These are phyloP conservation scores for Fusarium sp. DNA, from an alignment of 2,329 filamentous ascomycete genomes.

Conservation along the genomic window DNA sequence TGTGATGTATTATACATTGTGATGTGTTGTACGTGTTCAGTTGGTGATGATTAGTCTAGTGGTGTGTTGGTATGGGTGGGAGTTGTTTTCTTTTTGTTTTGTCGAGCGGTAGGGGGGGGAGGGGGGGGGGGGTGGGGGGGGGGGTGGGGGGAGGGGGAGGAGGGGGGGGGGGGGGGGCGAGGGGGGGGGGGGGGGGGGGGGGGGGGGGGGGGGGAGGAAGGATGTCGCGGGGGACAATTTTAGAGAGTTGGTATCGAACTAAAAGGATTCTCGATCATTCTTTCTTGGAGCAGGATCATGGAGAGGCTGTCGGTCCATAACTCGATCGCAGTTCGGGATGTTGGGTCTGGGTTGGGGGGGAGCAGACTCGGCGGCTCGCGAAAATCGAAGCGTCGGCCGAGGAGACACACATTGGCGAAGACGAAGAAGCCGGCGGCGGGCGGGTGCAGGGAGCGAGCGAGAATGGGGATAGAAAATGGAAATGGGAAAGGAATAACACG, in stretches of 20 bases:
- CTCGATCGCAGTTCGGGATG: conserved; percentile 45
- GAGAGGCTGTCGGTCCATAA: conserved; percentile 51
- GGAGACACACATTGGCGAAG: conserved; percentile 53
- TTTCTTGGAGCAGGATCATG: conserved; percentile 48
- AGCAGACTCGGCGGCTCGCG: conserved; percentile 53
- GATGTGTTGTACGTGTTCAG: too few species aligned
- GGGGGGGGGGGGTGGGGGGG: too few species aligned
- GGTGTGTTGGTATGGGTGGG: too few species aligned
- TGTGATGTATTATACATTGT: too few species aligned
- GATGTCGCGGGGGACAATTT: conserved; percentile 27
- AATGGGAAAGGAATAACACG: neutral
- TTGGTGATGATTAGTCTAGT: too few species aligned
- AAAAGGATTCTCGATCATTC: conserved; percentile 50
- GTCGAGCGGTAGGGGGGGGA: too few species aligned
- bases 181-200: too few species aligned
- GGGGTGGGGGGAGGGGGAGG: too few species aligned
- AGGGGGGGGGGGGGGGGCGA: too few species aligned
- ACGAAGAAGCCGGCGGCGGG: conserved; percentile 20
- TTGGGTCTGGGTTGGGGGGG: conserved; percentile 38
- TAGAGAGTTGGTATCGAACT: conserved; percentile 42
- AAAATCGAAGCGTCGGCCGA: conserved; percentile 51
- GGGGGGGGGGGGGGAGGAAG: conserved; percentile 7
- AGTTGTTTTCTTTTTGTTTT: too few species aligned
- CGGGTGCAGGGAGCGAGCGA: neutral
- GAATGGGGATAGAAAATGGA: neutral